A percentile compares a stretch with the other conserved stretches of the same genome.
These are phyloP conservation scores for Fagopyrum tataricum DNA, from an alignment of 148 eudicot genomes.

Conservation along the genomic window DNA sequence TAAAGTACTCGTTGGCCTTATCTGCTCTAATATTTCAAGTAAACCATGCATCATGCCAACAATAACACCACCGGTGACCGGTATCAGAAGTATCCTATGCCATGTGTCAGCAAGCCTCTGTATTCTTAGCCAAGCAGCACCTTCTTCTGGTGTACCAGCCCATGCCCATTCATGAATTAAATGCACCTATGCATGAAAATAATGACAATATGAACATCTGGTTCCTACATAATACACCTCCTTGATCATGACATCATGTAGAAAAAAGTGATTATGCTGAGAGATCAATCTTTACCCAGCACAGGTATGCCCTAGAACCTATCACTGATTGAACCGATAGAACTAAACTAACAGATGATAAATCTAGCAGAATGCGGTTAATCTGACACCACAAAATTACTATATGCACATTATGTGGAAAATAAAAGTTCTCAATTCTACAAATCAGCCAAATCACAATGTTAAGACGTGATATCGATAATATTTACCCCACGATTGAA, in stretches of 20 bases:
- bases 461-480: neutral
- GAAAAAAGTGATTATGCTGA: neutral
- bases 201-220: conserved; percentile 4
- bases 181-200: conserved; percentile 48
- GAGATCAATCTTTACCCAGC: neutral
- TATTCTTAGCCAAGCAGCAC: conserved; percentile 97
- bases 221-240: neutral
- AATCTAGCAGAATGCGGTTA: neutral
- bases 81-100: conserved; percentile 88
- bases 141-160: conserved; percentile 98
- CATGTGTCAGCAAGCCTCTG: conserved; percentile 92
- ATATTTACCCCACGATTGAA: conserved; percentile 73
- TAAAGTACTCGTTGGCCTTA: conserved; percentile 54
- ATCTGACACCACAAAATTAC: neutral
- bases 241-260: neutral
- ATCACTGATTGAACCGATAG: neutral
- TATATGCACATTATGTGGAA: neutral
- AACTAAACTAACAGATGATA: neutral
- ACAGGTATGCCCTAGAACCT: neutral
- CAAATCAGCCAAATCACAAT: too few relatives aligned
- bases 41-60: conserved; percentile 96
- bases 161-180: conserved; percentile 95
- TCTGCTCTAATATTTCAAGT: conserved; percentile 78
- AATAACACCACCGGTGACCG: conserved; percentile 87
- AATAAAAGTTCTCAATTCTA: neutral